Evolutionary conservation across 352 stramenopile species (phyloP).

Genomic region (Pythium phragmiticola): DNA sequence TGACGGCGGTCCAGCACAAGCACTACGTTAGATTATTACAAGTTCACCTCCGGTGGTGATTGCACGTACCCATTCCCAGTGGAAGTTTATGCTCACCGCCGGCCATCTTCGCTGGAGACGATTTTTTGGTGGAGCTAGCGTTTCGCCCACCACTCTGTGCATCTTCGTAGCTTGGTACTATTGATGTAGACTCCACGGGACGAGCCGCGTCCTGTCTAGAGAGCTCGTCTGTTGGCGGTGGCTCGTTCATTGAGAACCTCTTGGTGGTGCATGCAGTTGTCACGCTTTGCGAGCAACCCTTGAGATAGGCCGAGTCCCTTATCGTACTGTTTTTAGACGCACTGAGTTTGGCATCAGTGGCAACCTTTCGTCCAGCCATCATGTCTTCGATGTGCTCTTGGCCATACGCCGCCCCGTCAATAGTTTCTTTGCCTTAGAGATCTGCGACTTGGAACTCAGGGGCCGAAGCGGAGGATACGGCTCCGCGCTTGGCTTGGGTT

Average conservation of each 20-base stretch:
- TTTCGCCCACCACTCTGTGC: not conserved
- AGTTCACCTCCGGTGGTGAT: no score
- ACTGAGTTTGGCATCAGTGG: not conserved
- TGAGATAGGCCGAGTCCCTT: not conserved
- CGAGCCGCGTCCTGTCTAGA: not conserved
- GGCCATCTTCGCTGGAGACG: constrained; percentile 15
- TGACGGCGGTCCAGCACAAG: not conserved
- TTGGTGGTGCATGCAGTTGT: not conserved
- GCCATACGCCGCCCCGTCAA: not conserved
- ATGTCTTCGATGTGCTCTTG: not conserved
- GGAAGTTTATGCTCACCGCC: constrained; percentile 6
- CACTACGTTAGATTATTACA: not conserved
- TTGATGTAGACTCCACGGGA: not conserved
- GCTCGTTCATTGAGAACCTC: constrained; percentile 8
- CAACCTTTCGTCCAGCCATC: not conserved
- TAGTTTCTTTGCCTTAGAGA: constrained; percentile 9
- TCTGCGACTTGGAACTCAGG: not conserved
- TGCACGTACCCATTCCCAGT: constrained; percentile 15
- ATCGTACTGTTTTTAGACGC: not conserved
- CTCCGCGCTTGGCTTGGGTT: not conserved
- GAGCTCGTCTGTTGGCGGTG: not conserved
- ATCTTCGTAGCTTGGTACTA: not conserved
- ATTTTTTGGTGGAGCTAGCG: constrained; percentile 2
- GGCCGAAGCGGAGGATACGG: not conserved
- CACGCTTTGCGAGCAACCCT: no score